Evolutionary conservation across 768 basidiomycete species (phyloP).

Genomic region (Suillus placidus): DNA sequence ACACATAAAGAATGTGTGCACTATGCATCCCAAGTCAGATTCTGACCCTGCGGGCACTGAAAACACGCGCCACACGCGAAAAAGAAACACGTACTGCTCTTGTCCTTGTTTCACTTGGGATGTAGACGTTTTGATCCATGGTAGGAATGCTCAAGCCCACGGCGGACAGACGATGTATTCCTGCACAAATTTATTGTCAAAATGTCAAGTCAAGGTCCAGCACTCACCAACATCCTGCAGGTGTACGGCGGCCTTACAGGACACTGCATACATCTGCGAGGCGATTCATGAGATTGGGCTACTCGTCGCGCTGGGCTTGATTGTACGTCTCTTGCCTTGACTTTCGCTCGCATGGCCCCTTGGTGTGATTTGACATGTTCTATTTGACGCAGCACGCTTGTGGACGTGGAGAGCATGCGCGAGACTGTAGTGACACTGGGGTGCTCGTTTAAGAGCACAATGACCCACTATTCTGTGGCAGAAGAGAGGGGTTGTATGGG

Average conservation of each 20-base stretch:
- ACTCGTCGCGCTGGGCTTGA: constrained; percentile 88
- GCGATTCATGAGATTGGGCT: constrained; percentile 89
- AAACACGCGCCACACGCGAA: not conserved
- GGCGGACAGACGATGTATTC: not conserved
- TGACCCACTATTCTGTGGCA: not conserved
- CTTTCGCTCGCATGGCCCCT: not conserved
- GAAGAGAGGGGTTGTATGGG: not conserved
- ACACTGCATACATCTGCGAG: constrained; percentile 86
- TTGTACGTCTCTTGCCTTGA: constrained; percentile 54
- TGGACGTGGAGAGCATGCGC: constrained; percentile 68
- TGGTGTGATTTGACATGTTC: not conserved
- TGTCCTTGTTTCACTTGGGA: too few species aligned
- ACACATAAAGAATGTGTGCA: too few species aligned
- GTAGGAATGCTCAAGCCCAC: not conserved
- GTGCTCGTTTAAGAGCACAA: constrained; percentile 50
- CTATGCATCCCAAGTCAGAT: not conserved
- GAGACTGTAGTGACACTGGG: constrained; percentile 86
- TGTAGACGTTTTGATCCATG: not conserved
- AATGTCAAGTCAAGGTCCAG: constrained; percentile 10
- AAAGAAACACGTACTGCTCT: too few species aligned
- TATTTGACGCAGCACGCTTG: constrained; percentile 55
- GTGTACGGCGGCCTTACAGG: constrained; percentile 94
- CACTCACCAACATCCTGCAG: constrained; percentile 32
- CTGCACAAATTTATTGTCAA: not conserved
- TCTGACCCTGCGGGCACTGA: not conserved